A percentile compares a stretch with the other conserved stretches of the same genome.
Evolutionary conservation across 2,329 filamentous ascomycete species (phyloP).

Genomic region (Claviceps sp.): DNA sequence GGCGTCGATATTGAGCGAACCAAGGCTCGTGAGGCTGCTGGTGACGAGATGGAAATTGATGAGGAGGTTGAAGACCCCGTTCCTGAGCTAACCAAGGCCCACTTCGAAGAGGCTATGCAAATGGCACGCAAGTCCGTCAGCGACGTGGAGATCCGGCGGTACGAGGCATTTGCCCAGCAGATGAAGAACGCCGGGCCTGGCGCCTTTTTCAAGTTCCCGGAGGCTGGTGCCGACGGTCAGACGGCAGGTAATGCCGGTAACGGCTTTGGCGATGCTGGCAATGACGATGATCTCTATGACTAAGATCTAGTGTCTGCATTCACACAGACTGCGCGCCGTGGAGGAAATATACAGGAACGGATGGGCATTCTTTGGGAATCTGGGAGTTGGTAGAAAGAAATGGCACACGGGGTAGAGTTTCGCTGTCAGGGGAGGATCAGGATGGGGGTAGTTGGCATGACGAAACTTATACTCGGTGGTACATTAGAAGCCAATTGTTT

Average conservation of each 20-base stretch:
- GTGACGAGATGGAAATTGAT: slow-evolving; percentile 56
- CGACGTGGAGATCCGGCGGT: slow-evolving; percentile 93
- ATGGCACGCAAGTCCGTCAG: slow-evolving; percentile 85
- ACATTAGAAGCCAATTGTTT: slow-evolving; percentile 1
- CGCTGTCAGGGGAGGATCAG: slow-evolving; percentile 1
- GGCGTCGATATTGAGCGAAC: slow-evolving; percentile 73
- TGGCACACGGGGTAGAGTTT: slow-evolving; percentile 12
- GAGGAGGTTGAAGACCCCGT: slow-evolving; percentile 85
- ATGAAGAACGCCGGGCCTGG: slow-evolving; percentile 97
- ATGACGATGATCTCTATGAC: slow-evolving; percentile 95
- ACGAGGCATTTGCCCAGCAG: slow-evolving; percentile 96
- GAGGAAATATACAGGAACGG: too few relatives aligned
- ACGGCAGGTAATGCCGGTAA: slow-evolving; percentile 41
- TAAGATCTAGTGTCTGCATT: slow-evolving; percentile 48
- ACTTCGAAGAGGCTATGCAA: slow-evolving; percentile 98
- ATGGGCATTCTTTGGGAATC: slow-evolving; percentile 9
- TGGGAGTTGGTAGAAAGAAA: slow-evolving; percentile 24
- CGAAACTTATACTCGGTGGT: slow-evolving; percentile 3
- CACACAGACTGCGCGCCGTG: background rate
- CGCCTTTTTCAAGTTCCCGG: slow-evolving; percentile 96
- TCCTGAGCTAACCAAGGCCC: slow-evolving; percentile 84
- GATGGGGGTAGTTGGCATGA: background rate
- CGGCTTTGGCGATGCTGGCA: slow-evolving; percentile 72
- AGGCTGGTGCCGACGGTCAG: slow-evolving; percentile 54
- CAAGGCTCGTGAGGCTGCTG: slow-evolving; percentile 78